Percentiles rank a stretch among this genome's conserved stretches.
These are phyloP conservation scores for Croton laevigatus DNA, from an alignment of 441 rosid genomes.

Conservation along the genomic window DNA sequence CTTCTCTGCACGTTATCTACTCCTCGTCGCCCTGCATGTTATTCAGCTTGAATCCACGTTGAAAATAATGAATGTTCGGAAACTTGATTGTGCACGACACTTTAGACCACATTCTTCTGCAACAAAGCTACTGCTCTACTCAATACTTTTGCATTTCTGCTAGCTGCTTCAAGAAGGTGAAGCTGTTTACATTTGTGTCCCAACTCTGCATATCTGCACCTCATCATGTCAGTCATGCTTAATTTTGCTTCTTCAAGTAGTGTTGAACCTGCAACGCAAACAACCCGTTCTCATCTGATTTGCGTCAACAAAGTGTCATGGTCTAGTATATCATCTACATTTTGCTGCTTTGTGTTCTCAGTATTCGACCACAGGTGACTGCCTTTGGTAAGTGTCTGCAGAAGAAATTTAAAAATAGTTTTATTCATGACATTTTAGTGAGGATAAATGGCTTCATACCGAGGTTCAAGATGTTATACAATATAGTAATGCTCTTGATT, in stretches of 20 bases:
- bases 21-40: slow-evolving; percentile 33
- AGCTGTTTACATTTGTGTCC: slow-evolving; percentile 28
- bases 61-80: slow-evolving; percentile 25
- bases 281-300: slow-evolving; percentile 4
- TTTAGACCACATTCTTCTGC: slow-evolving; percentile 31
- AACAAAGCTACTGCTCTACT: slow-evolving; percentile 29
- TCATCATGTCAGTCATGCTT: slow-evolving; percentile 19
- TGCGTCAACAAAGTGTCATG: slow-evolving; percentile 13
- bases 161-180: slow-evolving; percentile 31
- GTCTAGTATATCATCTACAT: slow-evolving; percentile 11
- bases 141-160: slow-evolving; percentile 19
- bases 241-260: slow-evolving; percentile 18
- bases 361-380: background rate
- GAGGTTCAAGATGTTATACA: background rate
- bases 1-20: slow-evolving; percentile 47
- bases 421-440: background rate
- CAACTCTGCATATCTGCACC: slow-evolving; percentile 26
- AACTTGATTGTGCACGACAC: slow-evolving; percentile 24
- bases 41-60: slow-evolving; percentile 35
- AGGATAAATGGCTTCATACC: background rate
- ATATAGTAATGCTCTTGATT: background rate
- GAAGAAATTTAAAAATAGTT: background rate
- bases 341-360: background rate
- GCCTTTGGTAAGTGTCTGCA: background rate
- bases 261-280: slow-evolving; percentile 20